These are phyloP conservation scores for Rhinocladiella mackenziei DNA, from an alignment of 2,329 filamentous ascomycete species.

Conservation along the genomic window DNA sequence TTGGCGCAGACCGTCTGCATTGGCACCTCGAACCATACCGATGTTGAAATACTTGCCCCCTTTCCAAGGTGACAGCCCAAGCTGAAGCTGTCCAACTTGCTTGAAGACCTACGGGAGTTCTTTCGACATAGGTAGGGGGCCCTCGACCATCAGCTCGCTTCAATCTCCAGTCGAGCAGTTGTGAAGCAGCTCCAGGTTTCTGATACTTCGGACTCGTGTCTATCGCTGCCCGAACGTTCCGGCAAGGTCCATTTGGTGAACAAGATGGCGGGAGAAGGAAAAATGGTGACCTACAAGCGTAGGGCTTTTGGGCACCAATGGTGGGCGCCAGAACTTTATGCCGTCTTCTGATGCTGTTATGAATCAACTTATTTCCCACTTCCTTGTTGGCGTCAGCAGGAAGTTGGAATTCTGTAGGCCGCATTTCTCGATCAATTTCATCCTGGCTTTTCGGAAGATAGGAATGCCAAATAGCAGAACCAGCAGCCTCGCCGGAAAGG, in stretches of 20 bases:
- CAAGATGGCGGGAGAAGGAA: not conserved
- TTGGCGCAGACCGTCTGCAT: no score
- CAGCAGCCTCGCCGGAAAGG: conserved; percentile 21
- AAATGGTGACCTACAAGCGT: conserved; percentile 17
- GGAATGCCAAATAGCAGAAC: conserved; percentile 26
- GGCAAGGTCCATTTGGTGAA: not conserved
- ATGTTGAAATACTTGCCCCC: conserved; percentile 18
- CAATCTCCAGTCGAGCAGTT: conserved; percentile 22
- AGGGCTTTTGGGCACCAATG: conserved; percentile 13
- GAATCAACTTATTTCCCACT: conserved; percentile 18
- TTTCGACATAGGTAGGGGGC: conserved; percentile 22
- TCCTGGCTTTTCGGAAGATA: conserved; percentile 17
- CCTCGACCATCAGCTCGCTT: conserved; percentile 22
- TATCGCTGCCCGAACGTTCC: conserved; percentile 16
- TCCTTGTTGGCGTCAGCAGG: conserved; percentile 24
- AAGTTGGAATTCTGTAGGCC: conserved; percentile 15
- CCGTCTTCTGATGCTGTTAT: conserved; percentile 20
- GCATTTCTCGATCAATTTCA: conserved; percentile 20
- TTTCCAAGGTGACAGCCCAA: conserved; percentile 17
- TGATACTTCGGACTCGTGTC: conserved; percentile 23
- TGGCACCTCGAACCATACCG: conserved; percentile 25
- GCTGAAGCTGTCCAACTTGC: conserved; percentile 15
- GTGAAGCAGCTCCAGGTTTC: conserved; percentile 20
- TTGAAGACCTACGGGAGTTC: conserved; percentile 17
- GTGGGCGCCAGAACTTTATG: conserved; percentile 21